phyloP scores from a whole-genome alignment of 148 eudicot genomes.

The Spergularia bocconei region DNA sequence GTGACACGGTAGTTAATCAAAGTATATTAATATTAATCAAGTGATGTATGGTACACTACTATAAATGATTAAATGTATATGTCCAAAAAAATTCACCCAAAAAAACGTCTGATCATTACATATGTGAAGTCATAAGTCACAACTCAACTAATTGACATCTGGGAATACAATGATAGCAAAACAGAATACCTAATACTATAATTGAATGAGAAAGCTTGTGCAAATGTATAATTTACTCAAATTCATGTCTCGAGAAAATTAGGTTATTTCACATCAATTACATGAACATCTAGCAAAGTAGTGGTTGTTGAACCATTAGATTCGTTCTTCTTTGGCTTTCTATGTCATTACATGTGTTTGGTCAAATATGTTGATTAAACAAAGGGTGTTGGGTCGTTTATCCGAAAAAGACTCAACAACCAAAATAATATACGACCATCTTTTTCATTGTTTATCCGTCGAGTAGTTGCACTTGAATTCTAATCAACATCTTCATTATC shows the following conservation, averaged over 20 bases:
- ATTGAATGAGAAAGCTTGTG: not conserved
- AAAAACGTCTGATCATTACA: too few species aligned
- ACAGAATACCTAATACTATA: too few species aligned
- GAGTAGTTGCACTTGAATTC: slow-evolving; percentile 1
- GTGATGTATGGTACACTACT: too few species aligned
- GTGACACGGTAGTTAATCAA: too few species aligned
- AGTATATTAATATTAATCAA: too few species aligned
- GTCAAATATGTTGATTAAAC: not conserved
- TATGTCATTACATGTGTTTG: slow-evolving; percentile 7
- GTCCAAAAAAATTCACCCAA: too few species aligned
- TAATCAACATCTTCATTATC: not conserved
- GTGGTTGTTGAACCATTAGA: slow-evolving; percentile 15
- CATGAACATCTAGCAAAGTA: not conserved
- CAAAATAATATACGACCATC: not conserved
- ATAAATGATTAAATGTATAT: too few species aligned
- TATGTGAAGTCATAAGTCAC: too few species aligned
- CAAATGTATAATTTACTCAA: not conserved
- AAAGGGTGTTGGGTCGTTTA: not conserved
- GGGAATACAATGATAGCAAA: too few species aligned
- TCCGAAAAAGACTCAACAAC: slow-evolving; percentile 10
- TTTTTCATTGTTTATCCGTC: slow-evolving; percentile 5
- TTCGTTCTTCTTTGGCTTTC: slow-evolving; percentile 4
- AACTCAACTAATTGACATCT: too few species aligned
- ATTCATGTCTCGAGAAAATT: not conserved
- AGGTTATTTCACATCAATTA: not conserved